Conservation (phyloP, 768 basidiomycete species). For the Suillus brevipes region DNA sequence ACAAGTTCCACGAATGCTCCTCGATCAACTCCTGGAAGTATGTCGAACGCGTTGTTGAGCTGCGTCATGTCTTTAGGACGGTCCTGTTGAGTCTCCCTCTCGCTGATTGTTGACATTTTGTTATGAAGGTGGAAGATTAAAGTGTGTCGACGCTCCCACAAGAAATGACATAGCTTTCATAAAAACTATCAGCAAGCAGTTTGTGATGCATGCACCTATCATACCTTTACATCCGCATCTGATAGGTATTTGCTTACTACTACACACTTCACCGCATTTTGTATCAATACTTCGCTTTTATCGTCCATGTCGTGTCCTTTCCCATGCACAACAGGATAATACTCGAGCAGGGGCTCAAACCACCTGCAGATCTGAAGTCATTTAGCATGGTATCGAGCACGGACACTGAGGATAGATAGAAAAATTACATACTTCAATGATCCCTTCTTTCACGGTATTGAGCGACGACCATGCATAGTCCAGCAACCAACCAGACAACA, state of each 20-base stretch:
- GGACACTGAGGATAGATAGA: neutral
- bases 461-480: neutral
- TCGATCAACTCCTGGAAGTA: neutral
- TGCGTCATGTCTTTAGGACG: neutral
- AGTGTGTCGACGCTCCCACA: neutral
- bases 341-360: neutral
- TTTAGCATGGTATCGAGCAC: neutral
- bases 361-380: neutral
- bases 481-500: conserved; percentile 1
- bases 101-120: neutral
- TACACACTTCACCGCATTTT: neutral
- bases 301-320: neutral
- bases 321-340: neutral
- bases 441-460: neutral
- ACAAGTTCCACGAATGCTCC: neutral
- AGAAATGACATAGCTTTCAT: neutral
- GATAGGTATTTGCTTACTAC: too few species aligned
- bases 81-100: neutral
- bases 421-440: neutral
- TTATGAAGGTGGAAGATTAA: neutral
- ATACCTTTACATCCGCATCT: neutral
- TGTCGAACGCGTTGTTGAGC: neutral
- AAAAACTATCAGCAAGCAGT: neutral
- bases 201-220: neutral
- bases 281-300: neutral